Conservation (phyloP, 768 basidiomycete species). For the Pleurotus citrinopileatus region DNA sequence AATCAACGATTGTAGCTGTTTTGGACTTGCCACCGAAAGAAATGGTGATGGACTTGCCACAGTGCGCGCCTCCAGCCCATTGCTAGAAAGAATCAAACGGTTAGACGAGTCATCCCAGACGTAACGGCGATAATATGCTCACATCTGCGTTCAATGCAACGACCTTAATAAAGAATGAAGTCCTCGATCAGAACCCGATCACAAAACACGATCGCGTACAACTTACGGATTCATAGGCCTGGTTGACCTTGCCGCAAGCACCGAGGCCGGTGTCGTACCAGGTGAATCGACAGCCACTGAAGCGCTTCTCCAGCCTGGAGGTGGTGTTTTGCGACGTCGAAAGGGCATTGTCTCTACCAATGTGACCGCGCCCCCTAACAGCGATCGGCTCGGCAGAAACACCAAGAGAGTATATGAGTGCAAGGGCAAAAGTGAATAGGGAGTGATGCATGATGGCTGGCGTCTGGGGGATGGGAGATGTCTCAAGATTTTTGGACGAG, state of each 20-base stretch:
- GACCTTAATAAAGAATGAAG: constrained; percentile 32
- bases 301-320: constrained; percentile 23
- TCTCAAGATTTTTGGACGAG: background rate
- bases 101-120: constrained; percentile 10
- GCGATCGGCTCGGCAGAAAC: constrained; percentile 1
- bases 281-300: constrained; percentile 25
- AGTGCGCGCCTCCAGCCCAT: constrained; percentile 48
- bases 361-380: constrained; percentile 2
- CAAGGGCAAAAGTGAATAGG: background rate
- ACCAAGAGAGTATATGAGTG: background rate
- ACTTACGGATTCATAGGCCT: constrained; percentile 39
- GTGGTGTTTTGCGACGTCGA: constrained; percentile 2
- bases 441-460: background rate
- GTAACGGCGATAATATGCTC: constrained; percentile 20
- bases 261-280: constrained; percentile 34
- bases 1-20: constrained; percentile 59
- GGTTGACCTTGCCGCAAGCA: constrained; percentile 44
- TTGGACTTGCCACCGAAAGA: constrained; percentile 54
- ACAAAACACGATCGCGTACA: background rate
- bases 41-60: constrained; percentile 63
- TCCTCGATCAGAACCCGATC: background rate
- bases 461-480: background rate
- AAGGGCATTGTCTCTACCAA: background rate
- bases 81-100: constrained; percentile 41
- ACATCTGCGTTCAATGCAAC: constrained; percentile 46